Evolutionary conservation across 768 basidiomycete genomes (phyloP).

Genomic region (Phylloporus sp.): DNA sequence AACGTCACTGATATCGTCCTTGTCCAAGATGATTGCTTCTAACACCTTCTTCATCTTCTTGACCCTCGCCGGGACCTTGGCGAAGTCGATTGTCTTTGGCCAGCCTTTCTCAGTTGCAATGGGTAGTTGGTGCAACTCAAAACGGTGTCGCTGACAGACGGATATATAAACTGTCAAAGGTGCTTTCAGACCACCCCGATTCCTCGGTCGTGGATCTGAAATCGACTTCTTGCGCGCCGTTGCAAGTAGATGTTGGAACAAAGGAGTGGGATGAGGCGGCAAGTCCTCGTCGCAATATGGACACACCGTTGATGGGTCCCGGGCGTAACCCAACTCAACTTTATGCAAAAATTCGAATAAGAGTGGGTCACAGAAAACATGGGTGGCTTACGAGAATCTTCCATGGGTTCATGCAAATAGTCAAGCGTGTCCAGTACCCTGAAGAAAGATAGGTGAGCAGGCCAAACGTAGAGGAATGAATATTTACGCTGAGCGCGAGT

Average conservation of each 20-base stretch:
- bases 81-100: conserved; percentile 73
- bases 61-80: conserved; percentile 50
- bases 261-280: conserved; percentile 58
- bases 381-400: conserved; percentile 39
- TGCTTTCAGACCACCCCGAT: conserved; percentile 60
- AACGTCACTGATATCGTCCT: conserved; percentile 22
- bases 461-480: not conserved
- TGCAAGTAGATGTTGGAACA: conserved; percentile 51
- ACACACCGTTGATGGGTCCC: conserved; percentile 68
- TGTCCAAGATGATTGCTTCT: conserved; percentile 49
- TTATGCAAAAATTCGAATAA: conserved; percentile 1
- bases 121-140: conserved; percentile 71
- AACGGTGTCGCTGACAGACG: conserved; percentile 75
- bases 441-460: not conserved
- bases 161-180: conserved; percentile 52
- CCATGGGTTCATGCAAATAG: conserved; percentile 19
- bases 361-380: not conserved
- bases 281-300: conserved; percentile 77
- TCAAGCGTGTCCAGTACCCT: conserved; percentile 11
- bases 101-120: conserved; percentile 68
- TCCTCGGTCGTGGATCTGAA: conserved; percentile 61
- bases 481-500: conserved; percentile 14
- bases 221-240: conserved; percentile 50
- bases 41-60: conserved; percentile 45
- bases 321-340: conserved; percentile 50